A percentile compares a stretch with the other conserved stretches of the same genome.
These are phyloP conservation scores for Oryza meyeriana DNA, from an alignment of 176 grass and related monocot genomes.

Conservation along the genomic window DNA sequence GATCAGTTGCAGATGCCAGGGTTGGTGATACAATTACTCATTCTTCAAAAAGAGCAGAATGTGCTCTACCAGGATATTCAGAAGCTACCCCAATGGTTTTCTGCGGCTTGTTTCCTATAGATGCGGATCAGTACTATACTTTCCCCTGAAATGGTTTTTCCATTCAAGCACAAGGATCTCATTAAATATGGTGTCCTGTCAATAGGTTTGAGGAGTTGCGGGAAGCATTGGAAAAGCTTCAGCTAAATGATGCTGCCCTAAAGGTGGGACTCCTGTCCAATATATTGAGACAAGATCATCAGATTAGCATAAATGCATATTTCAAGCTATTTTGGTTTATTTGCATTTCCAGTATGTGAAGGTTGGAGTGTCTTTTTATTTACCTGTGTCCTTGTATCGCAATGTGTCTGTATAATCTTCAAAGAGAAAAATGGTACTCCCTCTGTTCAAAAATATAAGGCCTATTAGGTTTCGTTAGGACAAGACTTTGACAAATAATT, in stretches of 20 bases:
- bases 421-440: conserved; percentile 22
- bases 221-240: conserved; percentile 90
- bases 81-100: conserved; percentile 97
- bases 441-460: too few species aligned
- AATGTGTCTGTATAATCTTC: conserved; percentile 12
- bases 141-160: conserved; percentile 25
- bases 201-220: conserved; percentile 88
- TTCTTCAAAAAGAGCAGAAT: conserved; percentile 64
- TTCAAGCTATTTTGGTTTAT: not conserved
- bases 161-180: conserved; percentile 15
- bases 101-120: conserved; percentile 91
- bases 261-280: conserved; percentile 53
- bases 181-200: conserved; percentile 10
- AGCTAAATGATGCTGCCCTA: conserved; percentile 91
- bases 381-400: not conserved
- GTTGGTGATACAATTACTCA: conserved; percentile 96
- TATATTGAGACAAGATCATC: conserved; percentile 16
- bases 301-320: conserved; percentile 20
- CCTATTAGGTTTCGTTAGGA: too few species aligned
- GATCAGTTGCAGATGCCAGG: conserved; percentile 92
- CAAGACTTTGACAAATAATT: too few species aligned
- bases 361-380: not conserved
- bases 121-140: conserved; percentile 82
- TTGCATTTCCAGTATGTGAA: conserved; percentile 19
- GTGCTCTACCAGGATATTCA: conserved; percentile 82